Evolutionary conservation across 805 yeast species (phyloP).

Genomic region (Spathaspora girioi): DNA sequence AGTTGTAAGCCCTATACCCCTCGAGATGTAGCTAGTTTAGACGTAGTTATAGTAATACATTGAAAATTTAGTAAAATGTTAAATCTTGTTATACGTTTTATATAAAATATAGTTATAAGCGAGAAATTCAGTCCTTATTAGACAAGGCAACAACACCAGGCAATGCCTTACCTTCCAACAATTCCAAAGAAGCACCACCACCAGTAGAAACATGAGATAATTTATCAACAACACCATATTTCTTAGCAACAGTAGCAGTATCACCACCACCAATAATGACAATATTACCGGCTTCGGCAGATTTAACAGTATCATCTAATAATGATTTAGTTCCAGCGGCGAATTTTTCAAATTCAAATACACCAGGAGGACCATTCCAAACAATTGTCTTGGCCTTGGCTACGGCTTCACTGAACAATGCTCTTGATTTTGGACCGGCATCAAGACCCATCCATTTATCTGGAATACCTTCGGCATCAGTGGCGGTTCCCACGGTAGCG

Average conservation of each 20-base stretch:
- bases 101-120: not conserved
- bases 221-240: conserved; percentile 94
- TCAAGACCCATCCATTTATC: conserved; percentile 95
- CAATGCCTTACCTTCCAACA: conserved; percentile 96
- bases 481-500: conserved; percentile 80
- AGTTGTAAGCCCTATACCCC: too few species aligned
- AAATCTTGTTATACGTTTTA: not conserved
- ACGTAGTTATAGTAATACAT: not conserved
- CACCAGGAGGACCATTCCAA: conserved; percentile 99
- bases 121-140: conserved; percentile 42
- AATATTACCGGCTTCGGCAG: conserved; percentile 84
- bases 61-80: not conserved
- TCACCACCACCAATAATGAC: conserved; percentile 99
- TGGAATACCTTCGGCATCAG: conserved; percentile 90
- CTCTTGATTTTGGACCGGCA: conserved; percentile 85
- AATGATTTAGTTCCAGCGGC: conserved; percentile 88
- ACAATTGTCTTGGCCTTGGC: conserved; percentile 95
- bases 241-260: conserved; percentile 98
- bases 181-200: conserved; percentile 99
- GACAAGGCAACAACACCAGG: conserved; percentile 97
- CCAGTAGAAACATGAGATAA: conserved; percentile 98
- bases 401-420: conserved; percentile 77
- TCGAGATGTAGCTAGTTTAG: too few species aligned
- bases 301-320: conserved; percentile 82
- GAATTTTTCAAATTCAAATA: conserved; percentile 92